Base-by-base conservation (phyloP, 495 filamentous ascomycete genomes). In the Rusavskia elegans region DNA sequence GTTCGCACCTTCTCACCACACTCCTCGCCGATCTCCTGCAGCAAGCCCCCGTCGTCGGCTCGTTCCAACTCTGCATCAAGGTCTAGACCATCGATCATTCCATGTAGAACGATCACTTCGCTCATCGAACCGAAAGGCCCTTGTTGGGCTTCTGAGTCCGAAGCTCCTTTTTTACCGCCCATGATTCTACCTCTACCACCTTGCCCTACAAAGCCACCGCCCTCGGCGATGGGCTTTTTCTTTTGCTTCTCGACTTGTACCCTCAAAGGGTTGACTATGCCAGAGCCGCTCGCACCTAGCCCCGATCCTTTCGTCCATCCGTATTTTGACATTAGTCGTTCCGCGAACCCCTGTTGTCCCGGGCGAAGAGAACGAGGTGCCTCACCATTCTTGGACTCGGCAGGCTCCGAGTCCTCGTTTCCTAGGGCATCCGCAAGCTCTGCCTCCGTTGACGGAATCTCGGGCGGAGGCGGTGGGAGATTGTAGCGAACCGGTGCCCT, bases 11-110 rank as follows among this genome's bases (percentile, higher is more conserved):
- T 85, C 45, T 85, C 76, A 39, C 78, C 78, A 65, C 90, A 96
- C 64, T 92, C 87, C 53, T 94, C 86, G 19, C 92, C 92, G 63
- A 98, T 94, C 67, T 96, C 88, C 66, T 95, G 89, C 58, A 87
- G 77, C 56, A 98, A 63, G 0, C 83, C 85, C 13, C 83, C 82
- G 53, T 80, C 77, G 20, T 65, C 61, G 29, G 74, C 67, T 6
- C 63, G 61, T 30, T 68, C 67, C 57, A 84, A 63, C 67, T 96
- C 93, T 1, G 66, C 69, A 48, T 78, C 73, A 32, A 90, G 68
- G 56, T 83, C 74, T 73, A 95, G 81, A 3, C 82, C 85, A 53
- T 90, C 80, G 2, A 95, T 68, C 87, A 96, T 95, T 7, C 82
- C 79, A 17, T 68, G 69, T 21, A 95, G 64, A 46, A 90, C 77